A percentile compares a stretch with the other conserved stretches of the same genome.
These are phyloP conservation scores for Aureobasidium musti DNA, from an alignment of 2,329 filamentous ascomycete genomes.

Conservation along the genomic window DNA sequence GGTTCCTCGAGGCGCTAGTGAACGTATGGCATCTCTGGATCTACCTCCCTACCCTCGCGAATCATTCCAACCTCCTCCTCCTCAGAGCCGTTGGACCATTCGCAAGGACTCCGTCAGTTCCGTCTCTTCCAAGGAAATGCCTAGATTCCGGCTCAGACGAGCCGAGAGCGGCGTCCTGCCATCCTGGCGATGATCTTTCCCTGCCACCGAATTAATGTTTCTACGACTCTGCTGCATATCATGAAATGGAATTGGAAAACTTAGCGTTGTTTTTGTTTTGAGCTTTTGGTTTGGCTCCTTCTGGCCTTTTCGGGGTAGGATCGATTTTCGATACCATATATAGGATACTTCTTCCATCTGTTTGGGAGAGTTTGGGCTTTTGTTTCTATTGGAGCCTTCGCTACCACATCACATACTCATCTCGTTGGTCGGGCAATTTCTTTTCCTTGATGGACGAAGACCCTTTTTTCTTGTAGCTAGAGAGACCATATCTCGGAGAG, in stretches of 20 bases:
- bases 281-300: neutral
- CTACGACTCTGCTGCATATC: conserved; percentile 18
- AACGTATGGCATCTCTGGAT: conserved; percentile 5
- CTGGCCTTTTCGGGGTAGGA: conserved; percentile 1
- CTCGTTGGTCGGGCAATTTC: neutral
- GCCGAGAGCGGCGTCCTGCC: conserved; percentile 16
- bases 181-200: conserved; percentile 1
- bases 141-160: conserved; percentile 19
- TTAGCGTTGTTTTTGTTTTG: conserved; percentile 20
- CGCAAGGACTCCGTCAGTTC: conserved; percentile 26
- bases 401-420: neutral
- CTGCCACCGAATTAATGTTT: conserved; percentile 11
- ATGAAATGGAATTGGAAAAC: conserved; percentile 16
- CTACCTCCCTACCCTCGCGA: conserved; percentile 14
- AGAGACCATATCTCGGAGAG: neutral
- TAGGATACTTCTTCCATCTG: neutral
- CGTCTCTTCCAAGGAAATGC: conserved; percentile 15
- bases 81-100: conserved; percentile 6
- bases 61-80: neutral
- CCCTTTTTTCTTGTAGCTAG: neutral
- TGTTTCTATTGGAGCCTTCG: neutral
- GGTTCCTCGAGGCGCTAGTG: neutral
- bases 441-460: neutral
- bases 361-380: neutral
- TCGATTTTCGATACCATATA: neutral